phyloP scores from a whole-genome alignment of 768 basidiomycete species.

The Suillus fuscotomentosus region DNA sequence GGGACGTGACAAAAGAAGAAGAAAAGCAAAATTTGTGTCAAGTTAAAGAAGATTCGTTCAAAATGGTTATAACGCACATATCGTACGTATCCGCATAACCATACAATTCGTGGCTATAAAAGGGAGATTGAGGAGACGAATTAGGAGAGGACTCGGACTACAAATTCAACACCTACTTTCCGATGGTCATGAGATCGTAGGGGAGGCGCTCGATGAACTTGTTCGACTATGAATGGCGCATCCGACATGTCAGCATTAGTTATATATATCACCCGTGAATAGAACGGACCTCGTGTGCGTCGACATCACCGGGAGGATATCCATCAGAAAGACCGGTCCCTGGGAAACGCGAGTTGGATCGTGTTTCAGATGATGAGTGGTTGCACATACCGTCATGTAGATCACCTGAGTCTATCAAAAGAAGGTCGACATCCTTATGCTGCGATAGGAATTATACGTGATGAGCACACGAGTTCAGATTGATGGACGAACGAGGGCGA shows the following conservation, averaged over 20 bases:
- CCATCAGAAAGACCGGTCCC: slow-evolving; percentile 81
- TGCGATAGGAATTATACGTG: slow-evolving; percentile 18
- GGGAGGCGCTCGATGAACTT: slow-evolving; percentile 71
- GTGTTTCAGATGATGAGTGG: neutral
- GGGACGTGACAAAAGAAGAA: neutral
- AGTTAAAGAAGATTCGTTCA: neutral
- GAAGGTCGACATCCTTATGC: slow-evolving; percentile 75
- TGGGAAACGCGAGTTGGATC: slow-evolving; percentile 23
- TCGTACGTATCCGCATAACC: slow-evolving; percentile 64
- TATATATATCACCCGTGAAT: neutral
- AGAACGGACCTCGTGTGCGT: slow-evolving; percentile 62
- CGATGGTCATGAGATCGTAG: slow-evolving; percentile 82
- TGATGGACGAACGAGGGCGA: slow-evolving; percentile 50
- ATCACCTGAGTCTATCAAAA: slow-evolving; percentile 80
- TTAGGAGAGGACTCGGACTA: neutral
- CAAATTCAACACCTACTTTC: slow-evolving; percentile 52
- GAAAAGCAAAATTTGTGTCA: neutral
- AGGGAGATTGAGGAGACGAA: neutral
- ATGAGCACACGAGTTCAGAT: neutral
- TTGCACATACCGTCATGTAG: slow-evolving; percentile 56
- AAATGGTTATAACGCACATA: slow-evolving; percentile 41
- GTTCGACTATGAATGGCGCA: slow-evolving; percentile 49
- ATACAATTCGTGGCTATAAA: slow-evolving; percentile 76
- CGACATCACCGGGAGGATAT: slow-evolving; percentile 63
- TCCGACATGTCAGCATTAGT: neutral